Conservation (phyloP, 2,329 filamentous ascomycete genomes). For the Venturia aucupariae region DNA sequence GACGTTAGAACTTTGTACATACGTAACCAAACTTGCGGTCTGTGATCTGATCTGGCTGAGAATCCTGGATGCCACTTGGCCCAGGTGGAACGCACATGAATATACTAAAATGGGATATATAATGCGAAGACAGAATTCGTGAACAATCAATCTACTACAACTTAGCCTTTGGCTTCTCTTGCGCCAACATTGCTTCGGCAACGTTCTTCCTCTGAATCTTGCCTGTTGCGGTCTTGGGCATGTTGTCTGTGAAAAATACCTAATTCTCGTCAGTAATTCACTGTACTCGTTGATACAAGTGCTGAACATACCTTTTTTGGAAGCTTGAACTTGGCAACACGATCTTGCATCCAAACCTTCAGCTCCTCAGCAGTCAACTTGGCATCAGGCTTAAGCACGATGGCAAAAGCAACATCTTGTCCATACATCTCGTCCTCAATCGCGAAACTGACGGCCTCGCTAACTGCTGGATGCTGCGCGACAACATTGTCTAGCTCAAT, state of each 20-base stretch:
- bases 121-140: neutral
- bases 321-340: conserved; percentile 74
- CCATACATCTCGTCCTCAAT: conserved; percentile 76
- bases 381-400: conserved; percentile 61
- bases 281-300: neutral
- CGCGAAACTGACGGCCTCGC: conserved; percentile 75
- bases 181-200: conserved; percentile 75
- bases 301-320: conserved; percentile 59
- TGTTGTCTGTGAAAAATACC: conserved; percentile 73
- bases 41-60: too few species aligned
- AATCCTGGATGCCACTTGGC: neutral
- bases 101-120: neutral
- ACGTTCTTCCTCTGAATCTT: conserved; percentile 82
- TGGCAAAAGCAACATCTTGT: conserved; percentile 68
- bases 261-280: conserved; percentile 25
- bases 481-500: conserved; percentile 82
- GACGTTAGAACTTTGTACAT: too few species aligned
- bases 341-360: conserved; percentile 58
- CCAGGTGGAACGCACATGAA: neutral
- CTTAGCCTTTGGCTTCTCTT: conserved; percentile 47
- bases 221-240: conserved; percentile 88
- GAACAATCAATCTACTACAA: conserved; percentile 34
- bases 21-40: too few species aligned
- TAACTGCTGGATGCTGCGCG: conserved; percentile 60
- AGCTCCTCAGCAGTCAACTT: conserved; percentile 49